Percentiles rank a stretch among this genome's conserved stretches.
phyloP scores from a whole-genome alignment of 805 yeast genomes.

The Ogataea pini region DNA sequence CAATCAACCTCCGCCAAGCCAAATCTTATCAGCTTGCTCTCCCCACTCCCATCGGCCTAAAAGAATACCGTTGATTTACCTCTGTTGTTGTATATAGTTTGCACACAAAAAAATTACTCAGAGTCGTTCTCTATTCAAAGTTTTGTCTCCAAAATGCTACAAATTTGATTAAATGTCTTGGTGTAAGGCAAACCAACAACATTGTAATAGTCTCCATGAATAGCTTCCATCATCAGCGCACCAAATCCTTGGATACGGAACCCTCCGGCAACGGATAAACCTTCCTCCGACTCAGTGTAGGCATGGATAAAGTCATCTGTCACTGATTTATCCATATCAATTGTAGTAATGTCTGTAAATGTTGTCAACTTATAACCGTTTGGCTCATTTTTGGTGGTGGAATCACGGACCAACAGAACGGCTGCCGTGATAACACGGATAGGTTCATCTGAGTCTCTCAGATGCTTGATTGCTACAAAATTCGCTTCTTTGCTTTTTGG shows the following conservation, averaged over 20 bases:
- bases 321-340: conserved; percentile 44
- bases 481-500: conserved; percentile 61
- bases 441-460: conserved; percentile 46
- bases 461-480: conserved; percentile 47
- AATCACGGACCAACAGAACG: conserved; percentile 38
- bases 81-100: conserved; percentile 10
- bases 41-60: conserved; percentile 79
- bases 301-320: conserved; percentile 56
- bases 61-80: background rate
- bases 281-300: conserved; percentile 75
- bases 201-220: conserved; percentile 82
- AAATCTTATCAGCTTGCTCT: conserved; percentile 68
- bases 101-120: background rate
- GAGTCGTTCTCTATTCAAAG: conserved; percentile 5
- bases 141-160: conserved; percentile 19
- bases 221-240: conserved; percentile 56
- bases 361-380: conserved; percentile 20
- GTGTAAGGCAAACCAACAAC: conserved; percentile 85
- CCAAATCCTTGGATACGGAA: conserved; percentile 80
- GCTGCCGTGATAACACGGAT: conserved; percentile 58
- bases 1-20: conserved; percentile 81
- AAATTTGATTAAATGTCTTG: conserved; percentile 43
- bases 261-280: conserved; percentile 86
- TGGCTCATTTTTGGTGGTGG: conserved; percentile 7
- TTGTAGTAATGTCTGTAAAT: conserved; percentile 29